Conservation (phyloP, 768 basidiomycete species). For the Serpula lacrymans region DNA sequence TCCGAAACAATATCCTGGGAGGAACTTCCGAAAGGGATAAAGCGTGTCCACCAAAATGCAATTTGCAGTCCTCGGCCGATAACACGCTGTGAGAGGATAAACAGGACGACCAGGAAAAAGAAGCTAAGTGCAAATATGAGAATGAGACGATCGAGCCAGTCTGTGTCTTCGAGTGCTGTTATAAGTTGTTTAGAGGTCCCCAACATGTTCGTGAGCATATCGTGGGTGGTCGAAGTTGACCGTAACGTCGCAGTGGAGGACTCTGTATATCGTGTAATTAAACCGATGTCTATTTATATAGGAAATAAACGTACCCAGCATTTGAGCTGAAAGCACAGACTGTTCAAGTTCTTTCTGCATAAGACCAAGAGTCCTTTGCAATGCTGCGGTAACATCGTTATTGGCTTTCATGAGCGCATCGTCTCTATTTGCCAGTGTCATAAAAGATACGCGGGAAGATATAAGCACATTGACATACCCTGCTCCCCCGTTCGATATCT, state of each 20-base stretch:
- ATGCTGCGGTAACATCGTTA: slow-evolving; percentile 81
- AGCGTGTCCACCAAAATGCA: slow-evolving; percentile 86
- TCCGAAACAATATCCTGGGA: background rate
- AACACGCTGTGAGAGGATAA: slow-evolving; percentile 85
- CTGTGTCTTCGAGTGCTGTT: slow-evolving; percentile 82
- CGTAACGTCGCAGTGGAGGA: slow-evolving; percentile 74
- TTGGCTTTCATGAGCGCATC: slow-evolving; percentile 89
- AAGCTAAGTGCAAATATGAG: slow-evolving; percentile 77
- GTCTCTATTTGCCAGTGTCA: slow-evolving; percentile 43
- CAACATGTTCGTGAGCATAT: slow-evolving; percentile 67
- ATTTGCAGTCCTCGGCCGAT: slow-evolving; percentile 75
- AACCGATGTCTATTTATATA: background rate
- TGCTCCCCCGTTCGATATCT: slow-evolving; percentile 51
- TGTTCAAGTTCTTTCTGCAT: slow-evolving; percentile 94
- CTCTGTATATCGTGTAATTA: slow-evolving; percentile 40
- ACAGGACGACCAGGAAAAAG: slow-evolving; percentile 80
- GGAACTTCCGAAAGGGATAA: slow-evolving; percentile 43
- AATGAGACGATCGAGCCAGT: slow-evolving; percentile 88
- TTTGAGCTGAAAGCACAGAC: slow-evolving; percentile 80
- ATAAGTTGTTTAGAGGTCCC: slow-evolving; percentile 81
- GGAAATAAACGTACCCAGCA: slow-evolving; percentile 57
- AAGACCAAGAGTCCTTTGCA: slow-evolving; percentile 77
- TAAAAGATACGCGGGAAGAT: background rate
- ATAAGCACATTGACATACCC: slow-evolving; percentile 41
- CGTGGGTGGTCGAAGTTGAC: slow-evolving; percentile 73